Evolutionary conservation across 2,329 filamentous ascomycete genomes (phyloP).

Genomic region (Pyricularia sp.): DNA sequence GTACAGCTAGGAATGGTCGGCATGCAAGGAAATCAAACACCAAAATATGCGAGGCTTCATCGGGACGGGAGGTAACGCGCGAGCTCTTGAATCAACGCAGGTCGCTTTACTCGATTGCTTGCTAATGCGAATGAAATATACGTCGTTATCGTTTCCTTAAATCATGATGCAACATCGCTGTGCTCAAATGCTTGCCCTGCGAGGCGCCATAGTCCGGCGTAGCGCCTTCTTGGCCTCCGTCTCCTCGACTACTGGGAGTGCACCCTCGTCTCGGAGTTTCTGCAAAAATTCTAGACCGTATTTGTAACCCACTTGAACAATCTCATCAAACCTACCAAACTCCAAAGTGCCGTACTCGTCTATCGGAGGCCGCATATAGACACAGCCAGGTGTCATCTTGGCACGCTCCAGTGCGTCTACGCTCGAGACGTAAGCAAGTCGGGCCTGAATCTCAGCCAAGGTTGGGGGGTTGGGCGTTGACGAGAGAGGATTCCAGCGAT

Average conservation of each 20-base stretch:
- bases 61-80: neutral
- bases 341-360: constrained; percentile 89
- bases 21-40: neutral
- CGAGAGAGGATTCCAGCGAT: constrained; percentile 95
- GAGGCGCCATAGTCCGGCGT: constrained; percentile 65
- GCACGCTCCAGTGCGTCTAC: constrained; percentile 90
- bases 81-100: neutral
- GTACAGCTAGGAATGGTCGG: neutral
- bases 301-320: constrained; percentile 77
- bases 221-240: constrained; percentile 66
- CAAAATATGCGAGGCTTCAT: neutral
- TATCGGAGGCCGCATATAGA: constrained; percentile 93
- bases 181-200: constrained; percentile 58
- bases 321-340: constrained; percentile 96
- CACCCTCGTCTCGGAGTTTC: constrained; percentile 63
- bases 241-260: constrained; percentile 56
- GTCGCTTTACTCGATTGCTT: neutral
- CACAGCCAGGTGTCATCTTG: constrained; percentile 78
- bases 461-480: constrained; percentile 83
- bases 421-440: constrained; percentile 86
- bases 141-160: neutral
- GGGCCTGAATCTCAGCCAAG: constrained; percentile 86
- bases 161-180: neutral
- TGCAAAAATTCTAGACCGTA: constrained; percentile 74
- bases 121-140: neutral